These are phyloP conservation scores for Mucor ambiguus DNA, from an alignment of 371 early-diverging fungal genomes.

Conservation along the genomic window DNA sequence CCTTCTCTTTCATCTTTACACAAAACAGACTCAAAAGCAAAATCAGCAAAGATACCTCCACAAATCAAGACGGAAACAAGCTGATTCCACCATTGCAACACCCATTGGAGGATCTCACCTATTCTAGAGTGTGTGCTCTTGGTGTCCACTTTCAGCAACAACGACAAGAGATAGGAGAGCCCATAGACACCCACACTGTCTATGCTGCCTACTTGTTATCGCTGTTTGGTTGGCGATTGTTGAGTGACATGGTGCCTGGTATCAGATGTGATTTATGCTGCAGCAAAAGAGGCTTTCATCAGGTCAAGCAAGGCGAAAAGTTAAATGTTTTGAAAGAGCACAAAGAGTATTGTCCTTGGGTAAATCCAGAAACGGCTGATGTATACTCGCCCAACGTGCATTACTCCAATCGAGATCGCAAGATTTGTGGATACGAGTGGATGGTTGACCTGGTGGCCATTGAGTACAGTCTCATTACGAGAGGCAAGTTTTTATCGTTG, in stretches of 20 bases:
- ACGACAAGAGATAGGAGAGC: not conserved
- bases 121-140: conserved; percentile 5
- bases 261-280: conserved; percentile 19
- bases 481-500: not conserved
- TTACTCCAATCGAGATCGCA: not conserved
- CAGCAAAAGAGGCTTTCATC: conserved; percentile 5
- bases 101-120: conserved; percentile 2
- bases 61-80: not conserved
- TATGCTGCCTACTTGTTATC: conserved; percentile 17
- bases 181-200: not conserved
- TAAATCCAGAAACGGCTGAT: conserved; percentile 2
- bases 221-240: conserved; percentile 22
- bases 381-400: not conserved
- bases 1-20: not conserved
- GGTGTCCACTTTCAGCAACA: not conserved
- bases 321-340: conserved; percentile 9
- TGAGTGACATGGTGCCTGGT: not conserved
- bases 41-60: not conserved
- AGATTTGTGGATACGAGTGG: conserved; percentile 17
- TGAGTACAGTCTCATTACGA: conserved; percentile 10
- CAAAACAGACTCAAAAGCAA: not conserved
- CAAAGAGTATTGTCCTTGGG: conserved; percentile 23
- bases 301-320: not conserved
- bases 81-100: conserved; percentile 9
- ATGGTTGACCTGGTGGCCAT: conserved; percentile 12